phyloP scores from a whole-genome alignment of 805 yeast genomes.

The Torulaspora maleeae region DNA sequence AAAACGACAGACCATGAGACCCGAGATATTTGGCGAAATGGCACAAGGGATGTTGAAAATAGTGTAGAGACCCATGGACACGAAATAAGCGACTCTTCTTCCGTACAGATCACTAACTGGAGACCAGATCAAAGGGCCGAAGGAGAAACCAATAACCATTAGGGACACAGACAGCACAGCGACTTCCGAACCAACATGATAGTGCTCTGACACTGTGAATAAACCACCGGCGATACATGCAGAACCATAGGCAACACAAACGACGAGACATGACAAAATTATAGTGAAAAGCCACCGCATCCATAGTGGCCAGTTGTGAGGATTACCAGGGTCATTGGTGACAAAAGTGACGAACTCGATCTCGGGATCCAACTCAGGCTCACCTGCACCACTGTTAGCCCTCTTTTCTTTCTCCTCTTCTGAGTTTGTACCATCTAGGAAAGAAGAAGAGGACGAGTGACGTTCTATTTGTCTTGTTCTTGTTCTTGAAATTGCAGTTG shows the following conservation, averaged over 20 bases:
- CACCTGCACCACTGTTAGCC: slow-evolving; percentile 24
- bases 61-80: slow-evolving; percentile 68
- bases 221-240: slow-evolving; percentile 87
- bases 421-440: slow-evolving; percentile 17
- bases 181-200: slow-evolving; percentile 69
- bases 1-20: slow-evolving; percentile 76
- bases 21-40: slow-evolving; percentile 73
- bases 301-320: slow-evolving; percentile 70
- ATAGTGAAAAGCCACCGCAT: slow-evolving; percentile 65
- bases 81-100: slow-evolving; percentile 74
- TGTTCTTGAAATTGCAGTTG: slow-evolving; percentile 35
- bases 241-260: slow-evolving; percentile 90
- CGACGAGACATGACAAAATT: slow-evolving; percentile 63
- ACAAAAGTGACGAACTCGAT: slow-evolving; percentile 81
- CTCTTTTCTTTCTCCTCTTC: slow-evolving; percentile 27
- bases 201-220: slow-evolving; percentile 58
- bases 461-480: slow-evolving; percentile 37
- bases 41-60: slow-evolving; percentile 88
- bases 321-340: slow-evolving; percentile 80
- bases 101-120: slow-evolving; percentile 85
- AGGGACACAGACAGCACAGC: slow-evolving; percentile 74
- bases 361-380: slow-evolving; percentile 51
- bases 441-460: slow-evolving; percentile 27
- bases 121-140: slow-evolving; percentile 87
- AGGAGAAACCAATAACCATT: slow-evolving; percentile 83